Evolutionary conservation across 768 basidiomycete species (phyloP).

Genomic region (Pilatotrama ljubarskyi): DNA sequence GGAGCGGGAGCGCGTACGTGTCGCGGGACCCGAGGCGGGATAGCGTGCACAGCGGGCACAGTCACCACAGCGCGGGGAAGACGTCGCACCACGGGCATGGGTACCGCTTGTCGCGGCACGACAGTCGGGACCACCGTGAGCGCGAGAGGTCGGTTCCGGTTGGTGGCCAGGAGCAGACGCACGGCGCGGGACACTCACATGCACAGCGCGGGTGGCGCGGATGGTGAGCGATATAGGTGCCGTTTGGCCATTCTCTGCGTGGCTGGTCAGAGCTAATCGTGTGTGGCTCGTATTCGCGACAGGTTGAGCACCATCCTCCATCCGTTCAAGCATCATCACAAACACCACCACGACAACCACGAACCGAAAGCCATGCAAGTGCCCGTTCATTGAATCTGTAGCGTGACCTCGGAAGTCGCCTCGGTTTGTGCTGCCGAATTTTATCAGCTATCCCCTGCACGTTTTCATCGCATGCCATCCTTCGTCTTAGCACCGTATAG

Average conservation of each 20-base stretch:
- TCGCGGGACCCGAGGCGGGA: slow-evolving; percentile 3
- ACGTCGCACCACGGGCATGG: background rate
- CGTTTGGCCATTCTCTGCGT: slow-evolving; percentile 1
- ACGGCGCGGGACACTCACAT: background rate
- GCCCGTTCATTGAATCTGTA: no score
- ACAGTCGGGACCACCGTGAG: slow-evolving; percentile 1
- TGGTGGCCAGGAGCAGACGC: background rate
- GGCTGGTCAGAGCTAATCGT: background rate
- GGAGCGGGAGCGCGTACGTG: background rate
- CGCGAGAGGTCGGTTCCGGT: background rate
- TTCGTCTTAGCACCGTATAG: no score
- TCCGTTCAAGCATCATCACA: slow-evolving; percentile 13
- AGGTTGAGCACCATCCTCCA: slow-evolving; percentile 13
- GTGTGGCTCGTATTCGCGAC: background rate
- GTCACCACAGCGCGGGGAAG: background rate
- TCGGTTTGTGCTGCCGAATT: no score
- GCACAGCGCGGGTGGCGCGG: slow-evolving; percentile 20
- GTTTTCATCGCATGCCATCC: background rate
- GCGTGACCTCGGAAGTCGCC: no score
- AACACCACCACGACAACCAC: background rate
- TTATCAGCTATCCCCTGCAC: no score
- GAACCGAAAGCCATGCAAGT: no score
- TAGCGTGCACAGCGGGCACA: slow-evolving; percentile 1
- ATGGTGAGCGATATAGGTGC: slow-evolving; percentile 23
- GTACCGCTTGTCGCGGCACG: background rate